Base-by-base conservation (phyloP, 805 yeast genomes). In the Suhomyces vadensis region DNA sequence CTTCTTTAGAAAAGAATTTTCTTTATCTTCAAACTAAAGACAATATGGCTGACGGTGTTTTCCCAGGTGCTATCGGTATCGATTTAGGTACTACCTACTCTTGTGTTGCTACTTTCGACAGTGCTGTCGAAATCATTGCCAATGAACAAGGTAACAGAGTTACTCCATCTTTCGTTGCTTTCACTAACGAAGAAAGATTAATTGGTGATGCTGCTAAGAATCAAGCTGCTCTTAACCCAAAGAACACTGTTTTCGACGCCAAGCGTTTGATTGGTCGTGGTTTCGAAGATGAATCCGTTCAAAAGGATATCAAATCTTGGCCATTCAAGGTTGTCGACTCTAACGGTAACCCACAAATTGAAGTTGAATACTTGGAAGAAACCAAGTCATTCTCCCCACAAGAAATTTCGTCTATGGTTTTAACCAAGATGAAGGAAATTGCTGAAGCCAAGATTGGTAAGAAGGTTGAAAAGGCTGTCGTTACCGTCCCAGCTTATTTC, bases 31-130 rank as follows among this genome's bases (percentile, higher is more conserved):
- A 35, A 41, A 42, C 36, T 46, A 35, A 45, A 35, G 42, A 42
- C 57, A 77, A 74, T 74, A 85, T 85, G 91, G 87, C 91, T 85
- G 97, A 90, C 82, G 96, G 96, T 85, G 94, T 90, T 79, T 90
- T 87, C 85, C 94, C 91, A 83, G 97, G 97, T 86, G 75, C 75
- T 68, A 71, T 71, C 62, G 77, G 77, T 70, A 71, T 71, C 69
- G 77, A 71, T 69, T 71, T 71, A 69, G 77, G 77, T 71, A 71
- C 77, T 46, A 71, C 77, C 53, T 71, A 71, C 69, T 71, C 77
- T 56, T 71, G 77, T 71, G 77, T 71, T 58, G 77, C 77, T 62
- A 69, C 75, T 57, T 71, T 62, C 63, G 75, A 70, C 65, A 66
- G 72, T 54, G 75, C 75, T 50, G 77, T 71, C 56, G 77, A 71